phyloP scores from a whole-genome alignment of 495 filamentous ascomycete genomes.

The Aspergillus diversus region DNA sequence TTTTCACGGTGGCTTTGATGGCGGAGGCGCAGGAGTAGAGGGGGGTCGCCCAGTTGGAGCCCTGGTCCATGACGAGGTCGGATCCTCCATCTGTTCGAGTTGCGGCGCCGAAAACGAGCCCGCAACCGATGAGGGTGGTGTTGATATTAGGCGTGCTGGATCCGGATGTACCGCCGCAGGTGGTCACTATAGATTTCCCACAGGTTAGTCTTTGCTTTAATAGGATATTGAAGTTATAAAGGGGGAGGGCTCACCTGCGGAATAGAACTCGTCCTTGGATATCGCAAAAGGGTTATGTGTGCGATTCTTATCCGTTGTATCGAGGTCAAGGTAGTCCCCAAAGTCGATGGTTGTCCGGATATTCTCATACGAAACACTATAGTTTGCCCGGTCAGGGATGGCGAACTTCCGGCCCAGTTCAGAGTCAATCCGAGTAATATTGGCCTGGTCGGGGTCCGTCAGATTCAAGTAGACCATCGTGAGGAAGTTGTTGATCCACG shows the following conservation, averaged over 20 bases:
- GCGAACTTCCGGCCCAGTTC: constrained; percentile 30
- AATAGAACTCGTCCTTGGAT: constrained; percentile 15
- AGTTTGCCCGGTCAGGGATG: neutral
- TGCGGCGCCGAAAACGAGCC: constrained; percentile 41
- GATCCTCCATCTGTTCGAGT: constrained; percentile 30
- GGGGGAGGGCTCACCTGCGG: constrained; percentile 21
- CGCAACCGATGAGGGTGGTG: constrained; percentile 42
- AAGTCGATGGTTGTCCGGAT: constrained; percentile 28
- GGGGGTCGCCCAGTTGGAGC: constrained; percentile 40
- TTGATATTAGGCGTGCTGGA: constrained; percentile 33
- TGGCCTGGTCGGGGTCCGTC: constrained; percentile 16
- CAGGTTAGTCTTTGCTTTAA: neutral
- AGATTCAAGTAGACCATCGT: constrained; percentile 33
- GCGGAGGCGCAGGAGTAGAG: constrained; percentile 47
- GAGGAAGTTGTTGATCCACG: constrained; percentile 43
- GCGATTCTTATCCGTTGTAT: neutral
- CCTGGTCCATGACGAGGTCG: constrained; percentile 32
- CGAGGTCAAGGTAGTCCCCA: constrained; percentile 12
- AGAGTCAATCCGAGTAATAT: constrained; percentile 31
- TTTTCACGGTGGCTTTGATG: constrained; percentile 46
- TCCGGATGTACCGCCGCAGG: constrained; percentile 8
- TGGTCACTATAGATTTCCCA: neutral
- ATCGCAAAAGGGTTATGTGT: constrained; percentile 4
- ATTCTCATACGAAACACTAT: constrained; percentile 18
- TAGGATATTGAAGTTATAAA: neutral